Conservation (phyloP, 495 filamentous ascomycete genomes). For the Neurospora intermedia region DNA sequence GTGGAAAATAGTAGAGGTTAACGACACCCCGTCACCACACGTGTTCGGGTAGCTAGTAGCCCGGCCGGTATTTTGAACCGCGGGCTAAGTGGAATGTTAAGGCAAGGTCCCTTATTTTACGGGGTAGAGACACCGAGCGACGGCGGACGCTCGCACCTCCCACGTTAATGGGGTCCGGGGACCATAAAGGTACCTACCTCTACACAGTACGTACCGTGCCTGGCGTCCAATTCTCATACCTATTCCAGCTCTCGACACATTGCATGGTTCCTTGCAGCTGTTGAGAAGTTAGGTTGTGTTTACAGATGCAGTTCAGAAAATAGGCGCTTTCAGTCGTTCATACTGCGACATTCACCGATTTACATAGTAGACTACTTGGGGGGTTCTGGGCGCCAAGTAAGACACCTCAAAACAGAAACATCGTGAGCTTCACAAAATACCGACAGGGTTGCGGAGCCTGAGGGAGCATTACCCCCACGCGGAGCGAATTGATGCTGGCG, state of each 20-base stretch:
- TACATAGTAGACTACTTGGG: too few relatives aligned
- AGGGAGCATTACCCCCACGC: not conserved
- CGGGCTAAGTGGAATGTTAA: not conserved
- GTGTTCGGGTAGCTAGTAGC: not conserved
- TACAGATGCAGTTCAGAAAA: not conserved
- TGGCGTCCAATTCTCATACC: too few relatives aligned
- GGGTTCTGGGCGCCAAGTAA: too few relatives aligned
- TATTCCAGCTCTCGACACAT: too few relatives aligned
- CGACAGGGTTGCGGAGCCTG: not conserved
- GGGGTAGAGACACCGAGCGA: not conserved
- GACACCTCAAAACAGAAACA: not conserved
- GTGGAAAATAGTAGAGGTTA: not conserved
- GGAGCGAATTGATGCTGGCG: not conserved
- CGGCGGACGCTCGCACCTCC: not conserved
- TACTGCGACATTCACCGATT: not conserved
- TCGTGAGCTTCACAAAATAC: not conserved
- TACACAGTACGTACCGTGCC: not conserved
- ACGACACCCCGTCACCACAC: not conserved
- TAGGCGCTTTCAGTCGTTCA: not conserved
- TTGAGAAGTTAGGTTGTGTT: too few relatives aligned
- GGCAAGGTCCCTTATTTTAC: not conserved
- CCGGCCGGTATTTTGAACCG: not conserved
- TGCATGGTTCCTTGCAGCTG: not conserved
- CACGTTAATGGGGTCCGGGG: not conserved
- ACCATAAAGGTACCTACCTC: not conserved